Conservation (phyloP, 495 filamentous ascomycete genomes). For the Neurospora sp. region DNA sequence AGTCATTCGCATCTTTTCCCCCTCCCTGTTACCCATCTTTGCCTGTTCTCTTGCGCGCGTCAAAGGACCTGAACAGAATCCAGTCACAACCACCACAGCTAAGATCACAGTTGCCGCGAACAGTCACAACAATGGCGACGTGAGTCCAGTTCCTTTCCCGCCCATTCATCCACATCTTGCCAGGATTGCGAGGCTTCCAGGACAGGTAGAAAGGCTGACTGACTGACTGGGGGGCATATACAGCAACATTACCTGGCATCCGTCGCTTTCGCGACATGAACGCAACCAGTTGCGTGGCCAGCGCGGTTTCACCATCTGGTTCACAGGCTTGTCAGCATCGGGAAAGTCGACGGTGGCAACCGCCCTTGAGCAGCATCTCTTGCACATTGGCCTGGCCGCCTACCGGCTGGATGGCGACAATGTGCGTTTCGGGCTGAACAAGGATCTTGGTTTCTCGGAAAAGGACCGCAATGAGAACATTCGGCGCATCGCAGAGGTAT, state of each 20-base stretch:
- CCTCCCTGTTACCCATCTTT: not conserved
- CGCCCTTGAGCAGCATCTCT: slow-evolving; percentile 89
- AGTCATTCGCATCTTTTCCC: not conserved
- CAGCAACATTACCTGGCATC: slow-evolving; percentile 99
- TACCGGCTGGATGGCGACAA: slow-evolving; percentile 98
- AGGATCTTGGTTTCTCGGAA: slow-evolving; percentile 90
- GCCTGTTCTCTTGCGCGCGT: not conserved
- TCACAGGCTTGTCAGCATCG: slow-evolving; percentile 89
- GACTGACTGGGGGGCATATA: not conserved
- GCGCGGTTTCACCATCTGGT: slow-evolving; percentile 90
- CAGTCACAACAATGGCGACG: slow-evolving; percentile 9
- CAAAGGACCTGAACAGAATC: not conserved
- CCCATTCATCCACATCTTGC: not conserved
- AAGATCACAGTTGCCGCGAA: not conserved
- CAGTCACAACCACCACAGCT: not conserved
- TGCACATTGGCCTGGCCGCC: slow-evolving; percentile 69
- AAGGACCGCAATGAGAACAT: slow-evolving; percentile 96
- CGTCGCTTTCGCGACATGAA: slow-evolving; percentile 74
- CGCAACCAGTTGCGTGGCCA: slow-evolving; percentile 72
- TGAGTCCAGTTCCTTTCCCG: not conserved
- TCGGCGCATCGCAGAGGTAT: slow-evolving; percentile 78
- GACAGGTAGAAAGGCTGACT: not conserved
- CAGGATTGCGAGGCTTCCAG: not conserved
- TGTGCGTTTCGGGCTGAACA: slow-evolving; percentile 95
- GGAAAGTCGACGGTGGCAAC: slow-evolving; percentile 95